phyloP scores from a whole-genome alignment of 371 early-diverging fungal species.

The Rhizopus arrhizus region DNA sequence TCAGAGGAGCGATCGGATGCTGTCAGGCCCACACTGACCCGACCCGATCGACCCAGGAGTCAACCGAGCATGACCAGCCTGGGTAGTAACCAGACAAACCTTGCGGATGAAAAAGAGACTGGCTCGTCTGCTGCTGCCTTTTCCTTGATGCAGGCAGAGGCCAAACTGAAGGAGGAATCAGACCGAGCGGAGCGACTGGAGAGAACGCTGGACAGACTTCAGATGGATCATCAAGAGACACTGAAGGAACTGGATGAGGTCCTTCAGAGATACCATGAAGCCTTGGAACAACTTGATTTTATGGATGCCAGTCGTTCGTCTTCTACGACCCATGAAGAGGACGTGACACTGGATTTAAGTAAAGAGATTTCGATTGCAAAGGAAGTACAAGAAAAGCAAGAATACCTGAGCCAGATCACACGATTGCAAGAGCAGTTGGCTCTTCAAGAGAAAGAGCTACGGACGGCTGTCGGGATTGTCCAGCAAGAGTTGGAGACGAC shows the following conservation, averaged over 20 bases:
- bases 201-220: conserved; percentile 17
- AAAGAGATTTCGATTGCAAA: conserved; percentile 48
- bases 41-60: not conserved
- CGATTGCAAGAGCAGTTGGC: conserved; percentile 15
- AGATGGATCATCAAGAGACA: conserved; percentile 24
- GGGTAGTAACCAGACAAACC: conserved; percentile 28
- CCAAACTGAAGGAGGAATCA: conserved; percentile 15
- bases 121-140: conserved; percentile 8
- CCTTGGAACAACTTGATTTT: conserved; percentile 22
- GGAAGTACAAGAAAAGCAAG: conserved; percentile 24
- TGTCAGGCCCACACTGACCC: too few species aligned
- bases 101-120: conserved; percentile 37
- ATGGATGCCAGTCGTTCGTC: conserved; percentile 18
- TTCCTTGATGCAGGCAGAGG: conserved; percentile 19
- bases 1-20: too few species aligned
- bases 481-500: conserved; percentile 9
- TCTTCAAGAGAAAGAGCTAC: conserved; percentile 7
- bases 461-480: not conserved
- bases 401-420: conserved; percentile 19
- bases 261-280: conserved; percentile 26
- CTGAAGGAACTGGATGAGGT: conserved; percentile 31
- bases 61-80: conserved; percentile 5
- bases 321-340: conserved; percentile 4
- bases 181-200: conserved; percentile 20
- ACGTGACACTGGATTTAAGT: conserved; percentile 18